Conservation (phyloP, 2,329 filamentous ascomycete genomes). For the Exophiala sp. region DNA sequence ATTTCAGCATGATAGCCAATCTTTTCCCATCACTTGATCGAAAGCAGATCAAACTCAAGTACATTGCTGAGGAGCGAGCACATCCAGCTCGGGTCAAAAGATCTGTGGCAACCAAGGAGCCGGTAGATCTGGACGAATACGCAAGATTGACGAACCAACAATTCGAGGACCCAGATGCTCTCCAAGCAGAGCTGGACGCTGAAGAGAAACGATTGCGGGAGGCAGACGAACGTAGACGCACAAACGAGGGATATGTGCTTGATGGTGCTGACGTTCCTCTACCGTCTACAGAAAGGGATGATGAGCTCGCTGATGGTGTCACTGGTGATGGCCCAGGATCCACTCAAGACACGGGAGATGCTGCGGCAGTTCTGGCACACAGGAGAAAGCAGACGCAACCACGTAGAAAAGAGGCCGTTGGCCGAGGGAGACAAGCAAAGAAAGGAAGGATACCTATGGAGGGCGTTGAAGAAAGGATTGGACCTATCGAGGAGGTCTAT, state of each 20-base stretch:
- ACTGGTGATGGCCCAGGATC: neutral
- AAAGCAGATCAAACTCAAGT: conserved; percentile 60
- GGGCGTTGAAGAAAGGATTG: conserved; percentile 24
- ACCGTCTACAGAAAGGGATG: conserved; percentile 33
- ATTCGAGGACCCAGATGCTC: conserved; percentile 41
- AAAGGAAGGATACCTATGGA: conserved; percentile 22
- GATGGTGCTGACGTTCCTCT: conserved; percentile 29
- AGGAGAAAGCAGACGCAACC: conserved; percentile 14
- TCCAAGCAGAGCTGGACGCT: conserved; percentile 42
- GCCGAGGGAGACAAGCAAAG: conserved; percentile 14
- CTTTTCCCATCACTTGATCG: conserved; percentile 55
- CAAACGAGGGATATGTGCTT: conserved; percentile 27
- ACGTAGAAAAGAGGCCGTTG: conserved; percentile 11
- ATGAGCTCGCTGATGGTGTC: conserved; percentile 16
- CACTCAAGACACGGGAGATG: conserved; percentile 10
- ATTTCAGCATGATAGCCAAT: conserved; percentile 56
- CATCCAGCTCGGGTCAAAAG: conserved; percentile 50
- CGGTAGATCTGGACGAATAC: conserved; percentile 41
- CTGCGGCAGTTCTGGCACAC: conserved; percentile 6
- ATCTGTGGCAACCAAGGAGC: conserved; percentile 44
- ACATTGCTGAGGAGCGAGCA: conserved; percentile 54
- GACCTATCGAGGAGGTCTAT: conserved; percentile 22
- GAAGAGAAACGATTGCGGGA: conserved; percentile 41
- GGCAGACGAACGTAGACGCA: conserved; percentile 33
- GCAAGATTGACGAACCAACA: conserved; percentile 45